These are phyloP conservation scores for Dendrobium huoshanense DNA, from an alignment of 106 monocot species.

Conservation along the genomic window DNA sequence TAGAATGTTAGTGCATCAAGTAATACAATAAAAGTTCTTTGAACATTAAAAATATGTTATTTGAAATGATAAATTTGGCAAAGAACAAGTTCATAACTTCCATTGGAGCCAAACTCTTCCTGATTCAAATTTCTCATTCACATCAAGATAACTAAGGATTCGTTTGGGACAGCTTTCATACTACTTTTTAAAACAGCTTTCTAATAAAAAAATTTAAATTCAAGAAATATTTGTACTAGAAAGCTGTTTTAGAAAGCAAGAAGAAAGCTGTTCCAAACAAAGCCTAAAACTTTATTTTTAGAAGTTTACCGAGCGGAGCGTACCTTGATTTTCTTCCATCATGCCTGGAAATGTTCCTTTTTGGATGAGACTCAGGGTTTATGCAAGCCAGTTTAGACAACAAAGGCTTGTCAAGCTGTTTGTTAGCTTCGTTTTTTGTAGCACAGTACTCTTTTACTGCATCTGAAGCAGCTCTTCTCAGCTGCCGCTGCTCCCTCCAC, in stretches of 20 bases:
- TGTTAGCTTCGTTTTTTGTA: neutral
- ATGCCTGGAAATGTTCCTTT: slow-evolving; percentile 7
- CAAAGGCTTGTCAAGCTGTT: neutral
- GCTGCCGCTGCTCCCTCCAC: slow-evolving; percentile 14
- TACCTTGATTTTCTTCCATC: slow-evolving; percentile 6
- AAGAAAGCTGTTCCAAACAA: no score
- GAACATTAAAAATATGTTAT: neutral
- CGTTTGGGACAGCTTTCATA: neutral
- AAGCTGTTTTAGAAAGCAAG: no score
- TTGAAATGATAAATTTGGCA: neutral
- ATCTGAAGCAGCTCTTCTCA: slow-evolving; percentile 14
- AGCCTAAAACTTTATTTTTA: slow-evolving; percentile 23
- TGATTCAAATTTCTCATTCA: neutral
- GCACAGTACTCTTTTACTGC: neutral
- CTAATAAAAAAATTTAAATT: no score
- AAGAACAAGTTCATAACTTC: neutral
- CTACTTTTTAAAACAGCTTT: no score
- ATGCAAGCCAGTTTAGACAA: neutral
- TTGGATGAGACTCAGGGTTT: neutral
- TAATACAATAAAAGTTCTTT: neutral
- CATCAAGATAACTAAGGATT: slow-evolving; percentile 11
- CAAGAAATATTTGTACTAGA: no score
- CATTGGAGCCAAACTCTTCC: neutral
- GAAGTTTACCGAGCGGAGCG: slow-evolving; percentile 28
- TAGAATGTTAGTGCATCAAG: neutral